Conservation (phyloP, 495 filamentous ascomycete genomes). For the Aspergillus heteromorphus region DNA sequence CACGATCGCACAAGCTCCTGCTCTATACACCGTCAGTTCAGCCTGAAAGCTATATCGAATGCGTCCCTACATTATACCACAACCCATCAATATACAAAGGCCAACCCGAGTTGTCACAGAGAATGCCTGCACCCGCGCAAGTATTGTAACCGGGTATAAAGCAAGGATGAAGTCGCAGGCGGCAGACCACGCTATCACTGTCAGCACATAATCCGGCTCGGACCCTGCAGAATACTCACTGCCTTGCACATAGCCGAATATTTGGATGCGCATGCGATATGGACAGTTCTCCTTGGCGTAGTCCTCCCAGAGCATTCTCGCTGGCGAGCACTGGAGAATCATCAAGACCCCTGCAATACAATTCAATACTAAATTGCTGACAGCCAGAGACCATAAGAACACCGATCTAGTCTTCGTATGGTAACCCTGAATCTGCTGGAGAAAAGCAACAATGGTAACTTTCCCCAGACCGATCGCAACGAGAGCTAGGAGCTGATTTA, state of each 20-base stretch:
- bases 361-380: conserved; percentile 1
- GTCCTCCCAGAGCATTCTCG: neutral
- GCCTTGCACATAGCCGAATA: conserved; percentile 10
- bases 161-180: conserved; percentile 3
- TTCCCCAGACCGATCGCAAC: conserved; percentile 5
- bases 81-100: conserved; percentile 6
- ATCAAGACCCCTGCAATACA: neutral
- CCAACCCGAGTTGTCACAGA: conserved; percentile 3
- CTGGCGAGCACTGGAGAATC: neutral
- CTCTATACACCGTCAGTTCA: neutral
- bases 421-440: conserved; percentile 7
- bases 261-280: conserved; percentile 1
- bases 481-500: conserved; percentile 6
- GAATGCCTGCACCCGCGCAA: conserved; percentile 1
- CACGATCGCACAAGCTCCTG: conserved; percentile 8
- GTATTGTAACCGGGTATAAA: conserved; percentile 1
- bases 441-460: conserved; percentile 5
- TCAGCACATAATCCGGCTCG: neutral
- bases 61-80: neutral
- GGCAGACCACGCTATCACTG: conserved; percentile 2
- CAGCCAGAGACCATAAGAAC: conserved; percentile 4
- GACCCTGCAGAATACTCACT: conserved; percentile 3
- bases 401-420: neutral
- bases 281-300: neutral
- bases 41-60: neutral